Evolutionary conservation across 2,329 filamentous ascomycete genomes (phyloP), one percentile per base, ranked within the genome.

Genomic region (Microsporum canis): DNA sequence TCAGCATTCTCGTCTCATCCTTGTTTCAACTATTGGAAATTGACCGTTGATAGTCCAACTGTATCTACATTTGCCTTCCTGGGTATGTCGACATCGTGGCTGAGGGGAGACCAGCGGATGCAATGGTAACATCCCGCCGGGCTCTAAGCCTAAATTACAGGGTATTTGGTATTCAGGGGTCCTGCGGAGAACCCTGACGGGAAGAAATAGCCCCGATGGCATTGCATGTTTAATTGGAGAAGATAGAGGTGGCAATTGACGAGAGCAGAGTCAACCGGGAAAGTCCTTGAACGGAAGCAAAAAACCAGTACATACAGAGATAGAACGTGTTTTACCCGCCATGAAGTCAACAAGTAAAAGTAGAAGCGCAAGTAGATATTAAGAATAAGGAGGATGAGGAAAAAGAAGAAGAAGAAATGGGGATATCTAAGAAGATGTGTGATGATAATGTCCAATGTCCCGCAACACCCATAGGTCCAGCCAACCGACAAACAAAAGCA

Each of bases 381-480:
- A 36, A 31, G 14, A 38, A 55, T 31, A 5, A 12, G 17, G 5
- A 8, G 23, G 14, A 51, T 1, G 27, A 29, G 31, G 27, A 51
- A 31, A 23, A 51, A 10, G 17, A 27, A 29, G 10, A 29, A 51
- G 12, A 45, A 5, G 23, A 31, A 47, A 27, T 2, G 23, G 51
- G 51, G 51, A 55, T 55, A 55, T 55, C 51, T 55, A 55, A 55
- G 51, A 55, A 55, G 29, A 7, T 34, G 31, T 55, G 51, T 53
- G 14, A 47, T 47, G 43, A 43, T 51, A 10, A 55, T 55, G 51
- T 34, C 51, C 51, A 23, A 55, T 55, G 51, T 55, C 51, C 51
- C 51, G 51, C 51, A 55, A 55, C 45, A 55, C 43, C 58, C 17
- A 27, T 60, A 23, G 57, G 43, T 47, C 43, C 38, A 62, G 39